Evolutionary conservation across 768 basidiomycete species (phyloP).

Genomic region (Solioccasus polychromus): DNA sequence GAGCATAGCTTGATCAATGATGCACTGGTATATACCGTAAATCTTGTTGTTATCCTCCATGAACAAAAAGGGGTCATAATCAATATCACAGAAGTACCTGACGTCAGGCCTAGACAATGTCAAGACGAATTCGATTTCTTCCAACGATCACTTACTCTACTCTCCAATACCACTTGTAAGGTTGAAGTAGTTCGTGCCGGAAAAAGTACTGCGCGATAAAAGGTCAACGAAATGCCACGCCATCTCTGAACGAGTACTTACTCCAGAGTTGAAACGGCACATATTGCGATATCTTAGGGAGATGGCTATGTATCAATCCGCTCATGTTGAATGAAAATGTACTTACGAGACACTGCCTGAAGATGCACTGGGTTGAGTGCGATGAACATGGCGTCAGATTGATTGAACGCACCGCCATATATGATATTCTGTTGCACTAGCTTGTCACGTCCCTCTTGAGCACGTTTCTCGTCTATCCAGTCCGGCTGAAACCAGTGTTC

Average conservation of each 20-base stretch:
- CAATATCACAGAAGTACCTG: constrained; percentile 54
- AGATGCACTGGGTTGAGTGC: constrained; percentile 9
- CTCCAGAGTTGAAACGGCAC: constrained; percentile 74
- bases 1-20: background rate
- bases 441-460: constrained; percentile 46
- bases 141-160: constrained; percentile 42
- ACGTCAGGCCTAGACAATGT: constrained; percentile 40
- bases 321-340: background rate
- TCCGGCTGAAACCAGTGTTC: constrained; percentile 71
- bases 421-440: constrained; percentile 49
- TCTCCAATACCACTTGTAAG: constrained; percentile 62
- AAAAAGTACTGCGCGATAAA: constrained; percentile 47
- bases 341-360: constrained; percentile 45
- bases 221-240: constrained; percentile 4
- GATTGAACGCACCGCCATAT: constrained; percentile 46
- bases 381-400: background rate
- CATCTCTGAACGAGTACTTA: constrained; percentile 26
- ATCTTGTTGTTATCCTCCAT: constrained; percentile 54
- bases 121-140: background rate
- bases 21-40: constrained; percentile 38
- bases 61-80: constrained; percentile 49
- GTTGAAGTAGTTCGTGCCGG: constrained; percentile 47
- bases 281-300: constrained; percentile 62
- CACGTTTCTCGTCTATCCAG: constrained; percentile 69
- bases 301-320: background rate